Percentiles rank a stretch among this genome's conserved stretches.
These are phyloP conservation scores for Linum usitatissimum DNA, from an alignment of 345 rosid genomes.

Conservation along the genomic window DNA sequence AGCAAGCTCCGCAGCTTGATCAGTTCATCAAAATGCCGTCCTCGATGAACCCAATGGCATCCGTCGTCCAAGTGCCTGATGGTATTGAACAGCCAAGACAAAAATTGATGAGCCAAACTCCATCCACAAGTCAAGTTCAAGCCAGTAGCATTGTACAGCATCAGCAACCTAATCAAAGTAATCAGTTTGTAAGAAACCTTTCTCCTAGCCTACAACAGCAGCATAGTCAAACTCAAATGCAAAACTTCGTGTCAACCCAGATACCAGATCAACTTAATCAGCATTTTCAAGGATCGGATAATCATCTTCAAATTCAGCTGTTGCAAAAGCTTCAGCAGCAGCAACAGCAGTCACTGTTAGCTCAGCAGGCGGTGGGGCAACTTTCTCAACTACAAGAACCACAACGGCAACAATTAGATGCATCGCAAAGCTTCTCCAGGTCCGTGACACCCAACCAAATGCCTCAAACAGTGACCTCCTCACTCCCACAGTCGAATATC, in stretches of 20 bases:
- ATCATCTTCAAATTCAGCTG: slow-evolving; percentile 50
- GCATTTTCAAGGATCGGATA: slow-evolving; percentile 38
- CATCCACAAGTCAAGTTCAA: slow-evolving; percentile 35
- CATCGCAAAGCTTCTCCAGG: slow-evolving; percentile 43
- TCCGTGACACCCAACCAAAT: slow-evolving; percentile 28
- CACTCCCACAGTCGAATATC: slow-evolving; percentile 31
- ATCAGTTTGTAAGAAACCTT: slow-evolving; percentile 32
- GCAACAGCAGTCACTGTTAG: slow-evolving; percentile 40
- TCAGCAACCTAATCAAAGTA: slow-evolving; percentile 28
- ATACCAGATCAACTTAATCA: slow-evolving; percentile 37
- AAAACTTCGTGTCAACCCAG: slow-evolving; percentile 28
- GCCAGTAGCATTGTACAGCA: slow-evolving; percentile 30
- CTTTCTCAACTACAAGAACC: slow-evolving; percentile 38
- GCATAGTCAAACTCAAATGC: slow-evolving; percentile 34
- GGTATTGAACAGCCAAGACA: slow-evolving; percentile 38
- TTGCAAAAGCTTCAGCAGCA: slow-evolving; percentile 75
- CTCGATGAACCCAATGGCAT: slow-evolving; percentile 20
- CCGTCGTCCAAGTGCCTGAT: slow-evolving; percentile 30
- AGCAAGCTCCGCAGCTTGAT: slow-evolving; percentile 41
- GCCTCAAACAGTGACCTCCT: slow-evolving; percentile 29
- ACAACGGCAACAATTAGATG: slow-evolving; percentile 40
- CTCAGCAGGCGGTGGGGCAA: slow-evolving; percentile 35
- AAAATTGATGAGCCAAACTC: slow-evolving; percentile 31
- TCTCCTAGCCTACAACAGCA: slow-evolving; percentile 50
- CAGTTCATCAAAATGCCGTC: slow-evolving; percentile 33